Conservation (phyloP, 495 filamentous ascomycete species). For the Penicillium mononematosum region DNA sequence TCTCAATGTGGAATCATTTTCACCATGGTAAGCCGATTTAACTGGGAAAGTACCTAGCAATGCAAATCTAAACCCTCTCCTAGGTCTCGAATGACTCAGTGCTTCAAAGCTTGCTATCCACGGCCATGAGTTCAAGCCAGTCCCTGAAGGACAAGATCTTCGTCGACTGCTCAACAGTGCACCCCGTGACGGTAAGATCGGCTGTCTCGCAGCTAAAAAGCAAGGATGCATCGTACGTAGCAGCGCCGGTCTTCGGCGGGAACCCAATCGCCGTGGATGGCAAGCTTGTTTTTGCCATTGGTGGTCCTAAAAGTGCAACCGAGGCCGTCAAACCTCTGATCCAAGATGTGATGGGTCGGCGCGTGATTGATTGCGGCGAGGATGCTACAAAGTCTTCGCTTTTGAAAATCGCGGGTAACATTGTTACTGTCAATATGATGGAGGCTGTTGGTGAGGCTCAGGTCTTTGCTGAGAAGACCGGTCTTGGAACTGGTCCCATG, state of each 20-base stretch:
- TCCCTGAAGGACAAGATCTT: conserved; percentile 48
- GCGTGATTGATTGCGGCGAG: conserved; percentile 49
- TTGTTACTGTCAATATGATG: conserved; percentile 50
- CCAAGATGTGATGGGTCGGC: conserved; percentile 46
- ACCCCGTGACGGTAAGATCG: conserved; percentile 39
- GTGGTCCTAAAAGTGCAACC: conserved; percentile 36
- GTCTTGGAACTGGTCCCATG: conserved; percentile 49
- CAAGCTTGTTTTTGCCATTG: conserved; percentile 49
- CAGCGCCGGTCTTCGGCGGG: conserved; percentile 48
- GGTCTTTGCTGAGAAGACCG: conserved; percentile 55
- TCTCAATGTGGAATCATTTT: conserved; percentile 44
- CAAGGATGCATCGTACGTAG: conserved; percentile 38
- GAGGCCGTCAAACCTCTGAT: conserved; percentile 44
- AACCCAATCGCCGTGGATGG: conserved; percentile 45
- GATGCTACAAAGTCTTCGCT: conserved; percentile 46
- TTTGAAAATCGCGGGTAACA: conserved; percentile 51
- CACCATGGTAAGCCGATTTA: conserved; percentile 38
- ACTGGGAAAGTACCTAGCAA: neutral
- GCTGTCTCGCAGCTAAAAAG: conserved; percentile 37
- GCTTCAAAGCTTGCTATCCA: conserved; percentile 36
- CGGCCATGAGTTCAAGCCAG: conserved; percentile 30
- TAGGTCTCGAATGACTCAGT: conserved; percentile 46
- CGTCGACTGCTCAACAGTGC: conserved; percentile 50
- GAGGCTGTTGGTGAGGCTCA: conserved; percentile 54
- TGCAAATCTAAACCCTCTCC: conserved; percentile 1